A percentile compares a stretch with the other conserved stretches of the same genome.
Conservation (phyloP, 192 early-diverging fungal species). For the Linnemannia schmuckeri region DNA sequence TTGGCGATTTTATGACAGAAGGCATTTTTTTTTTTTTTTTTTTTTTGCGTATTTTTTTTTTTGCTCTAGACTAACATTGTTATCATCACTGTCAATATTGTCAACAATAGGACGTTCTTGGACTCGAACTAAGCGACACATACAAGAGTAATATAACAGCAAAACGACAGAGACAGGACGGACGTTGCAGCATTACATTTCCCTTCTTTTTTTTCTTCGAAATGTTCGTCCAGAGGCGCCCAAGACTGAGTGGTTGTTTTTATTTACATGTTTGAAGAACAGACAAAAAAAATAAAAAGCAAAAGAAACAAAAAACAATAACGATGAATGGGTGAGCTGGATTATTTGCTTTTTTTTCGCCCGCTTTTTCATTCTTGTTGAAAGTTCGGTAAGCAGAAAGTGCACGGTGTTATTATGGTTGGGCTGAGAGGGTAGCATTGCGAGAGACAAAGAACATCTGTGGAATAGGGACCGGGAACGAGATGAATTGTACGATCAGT, state of each 20-base stretch:
- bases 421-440: not conserved
- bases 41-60: not conserved
- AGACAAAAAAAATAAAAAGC: not conserved
- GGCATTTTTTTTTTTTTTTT: not conserved
- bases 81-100: not conserved
- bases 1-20: not conserved
- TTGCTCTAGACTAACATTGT: not conserved
- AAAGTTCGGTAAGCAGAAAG: not conserved
- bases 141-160: too few species aligned
- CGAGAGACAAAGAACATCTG: constrained; percentile 43
- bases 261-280: not conserved
- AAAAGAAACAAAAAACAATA: not conserved
- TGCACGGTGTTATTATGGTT: not conserved
- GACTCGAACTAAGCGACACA: constrained; percentile 48
- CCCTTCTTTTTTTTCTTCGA: not conserved
- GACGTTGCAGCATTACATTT: constrained; percentile 10
- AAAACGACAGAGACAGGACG: not conserved
- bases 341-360: not conserved
- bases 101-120: constrained; percentile 42
- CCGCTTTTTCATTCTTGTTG: too few species aligned
- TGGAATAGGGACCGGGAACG: constrained; percentile 35
- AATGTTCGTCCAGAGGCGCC: not conserved
- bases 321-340: too few species aligned
- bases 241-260: not conserved
- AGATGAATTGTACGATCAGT: constrained; percentile 21